Evolutionary conservation across 2,329 filamentous ascomycete genomes (phyloP).

Genomic region (Aspergillus tubingensis): DNA sequence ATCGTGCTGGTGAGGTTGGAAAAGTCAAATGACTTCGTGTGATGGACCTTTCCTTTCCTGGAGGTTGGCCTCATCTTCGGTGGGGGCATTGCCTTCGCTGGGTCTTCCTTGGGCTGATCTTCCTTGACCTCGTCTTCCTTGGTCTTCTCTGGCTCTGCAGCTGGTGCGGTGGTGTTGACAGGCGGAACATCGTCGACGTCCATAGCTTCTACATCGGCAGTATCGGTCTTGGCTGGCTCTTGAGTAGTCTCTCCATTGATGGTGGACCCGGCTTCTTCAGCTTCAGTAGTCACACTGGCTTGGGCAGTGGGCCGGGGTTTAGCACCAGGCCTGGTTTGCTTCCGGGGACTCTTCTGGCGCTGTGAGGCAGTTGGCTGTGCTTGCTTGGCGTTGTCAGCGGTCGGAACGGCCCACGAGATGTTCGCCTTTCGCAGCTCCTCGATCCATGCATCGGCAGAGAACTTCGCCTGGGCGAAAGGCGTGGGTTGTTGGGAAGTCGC

Average conservation of each 20-base stretch:
- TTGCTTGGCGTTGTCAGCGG: conserved; percentile 29
- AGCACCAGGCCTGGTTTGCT: conserved; percentile 28
- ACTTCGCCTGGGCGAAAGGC: conserved; percentile 38
- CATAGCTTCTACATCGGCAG: conserved; percentile 44
- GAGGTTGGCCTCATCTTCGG: conserved; percentile 13
- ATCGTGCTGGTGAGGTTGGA: conserved; percentile 53
- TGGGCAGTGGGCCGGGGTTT: conserved; percentile 34
- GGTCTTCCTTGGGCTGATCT: background rate
- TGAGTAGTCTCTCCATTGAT: conserved; percentile 25
- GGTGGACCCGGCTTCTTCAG: conserved; percentile 40
- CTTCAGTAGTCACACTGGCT: conserved; percentile 42
- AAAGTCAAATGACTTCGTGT: conserved; percentile 45
- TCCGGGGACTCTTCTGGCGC: conserved; percentile 38
- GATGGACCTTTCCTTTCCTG: conserved; percentile 11
- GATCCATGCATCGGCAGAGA: conserved; percentile 42
- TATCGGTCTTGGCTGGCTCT: conserved; percentile 17
- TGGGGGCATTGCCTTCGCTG: conserved; percentile 16
- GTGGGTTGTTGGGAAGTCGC: conserved; percentile 29
- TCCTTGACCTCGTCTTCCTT: background rate
- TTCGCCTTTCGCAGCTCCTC: conserved; percentile 41
- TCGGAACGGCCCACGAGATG: conserved; percentile 35
- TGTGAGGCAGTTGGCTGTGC: conserved; percentile 22
- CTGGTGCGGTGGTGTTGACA: conserved; percentile 12
- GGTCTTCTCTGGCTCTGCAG: conserved; percentile 10
- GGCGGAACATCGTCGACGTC: conserved; percentile 47